Evolutionary conservation across 179 eudicot species (phyloP).

Genomic region (Sideroxylon spinosum): DNA sequence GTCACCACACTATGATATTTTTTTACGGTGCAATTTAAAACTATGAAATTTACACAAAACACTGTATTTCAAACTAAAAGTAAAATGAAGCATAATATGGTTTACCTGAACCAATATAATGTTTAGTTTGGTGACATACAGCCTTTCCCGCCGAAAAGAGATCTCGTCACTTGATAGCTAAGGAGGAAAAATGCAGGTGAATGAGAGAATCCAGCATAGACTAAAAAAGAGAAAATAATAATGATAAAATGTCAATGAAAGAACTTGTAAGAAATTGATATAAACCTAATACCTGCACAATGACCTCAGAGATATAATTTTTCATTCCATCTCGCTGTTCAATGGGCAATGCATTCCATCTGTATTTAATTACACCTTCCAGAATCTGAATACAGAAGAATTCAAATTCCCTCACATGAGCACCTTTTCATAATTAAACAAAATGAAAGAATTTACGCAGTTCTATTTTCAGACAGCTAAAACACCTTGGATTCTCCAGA

Average conservation of each 20-base stretch:
- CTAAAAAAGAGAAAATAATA: not conserved
- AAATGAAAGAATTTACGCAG: not conserved
- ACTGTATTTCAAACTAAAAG: too few relatives aligned
- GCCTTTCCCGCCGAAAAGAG: conserved; percentile 85
- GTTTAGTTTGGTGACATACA: conserved; percentile 88
- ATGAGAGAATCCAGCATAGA: too few relatives aligned
- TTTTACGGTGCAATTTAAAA: not conserved
- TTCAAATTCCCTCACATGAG: too few relatives aligned
- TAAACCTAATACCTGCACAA: conserved; percentile 54
- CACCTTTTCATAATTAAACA: too few relatives aligned
- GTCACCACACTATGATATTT: not conserved
- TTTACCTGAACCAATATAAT: conserved; percentile 90
- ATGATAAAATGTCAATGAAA: not conserved
- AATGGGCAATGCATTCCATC: conserved; percentile 96
- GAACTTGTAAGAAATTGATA: not conserved
- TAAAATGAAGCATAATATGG: too few relatives aligned
- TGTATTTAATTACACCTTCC: conserved; percentile 94
- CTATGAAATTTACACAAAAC: too few relatives aligned
- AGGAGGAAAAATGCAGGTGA: conserved; percentile 9
- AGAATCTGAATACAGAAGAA: conserved; percentile 45
- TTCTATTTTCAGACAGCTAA: not conserved
- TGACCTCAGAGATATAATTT: conserved; percentile 90
- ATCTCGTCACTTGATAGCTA: conserved; percentile 89
- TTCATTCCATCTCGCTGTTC: conserved; percentile 97
- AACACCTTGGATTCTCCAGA: conserved; percentile 1